A percentile compares a stretch with the other conserved stretches of the same genome.
These are phyloP conservation scores for Penicillium nordicum DNA, from an alignment of 2,329 filamentous ascomycete genomes.

Conservation along the genomic window DNA sequence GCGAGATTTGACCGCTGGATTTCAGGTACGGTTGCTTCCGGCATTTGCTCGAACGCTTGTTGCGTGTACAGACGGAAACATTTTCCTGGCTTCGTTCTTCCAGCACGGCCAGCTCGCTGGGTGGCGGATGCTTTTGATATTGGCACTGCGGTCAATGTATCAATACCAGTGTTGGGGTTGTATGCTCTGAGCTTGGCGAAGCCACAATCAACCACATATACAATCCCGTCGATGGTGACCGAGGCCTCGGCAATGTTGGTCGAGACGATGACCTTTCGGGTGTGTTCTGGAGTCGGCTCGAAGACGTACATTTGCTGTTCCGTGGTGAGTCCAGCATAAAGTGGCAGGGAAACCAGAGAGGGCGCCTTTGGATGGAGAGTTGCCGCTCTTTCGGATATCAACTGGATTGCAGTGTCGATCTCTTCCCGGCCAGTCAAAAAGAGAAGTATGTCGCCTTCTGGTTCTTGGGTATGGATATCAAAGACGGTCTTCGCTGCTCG, in stretches of 20 bases:
- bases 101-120: conserved; percentile 85
- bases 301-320: conserved; percentile 97
- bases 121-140: conserved; percentile 90
- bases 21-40: conserved; percentile 76
- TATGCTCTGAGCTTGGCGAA: conserved; percentile 88
- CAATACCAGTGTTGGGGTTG: conserved; percentile 79
- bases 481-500: conserved; percentile 78
- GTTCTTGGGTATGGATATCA: conserved; percentile 78
- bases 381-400: conserved; percentile 68
- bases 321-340: conserved; percentile 84
- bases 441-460: conserved; percentile 80
- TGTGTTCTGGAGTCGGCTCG: conserved; percentile 74
- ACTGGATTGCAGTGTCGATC: conserved; percentile 78
- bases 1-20: conserved; percentile 90
- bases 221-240: conserved; percentile 87
- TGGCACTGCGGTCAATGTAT: conserved; percentile 75
- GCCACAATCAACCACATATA: conserved; percentile 85
- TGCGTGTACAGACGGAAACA: conserved; percentile 93
- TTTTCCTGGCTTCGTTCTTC: conserved; percentile 84
- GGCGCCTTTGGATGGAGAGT: conserved; percentile 59
- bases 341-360: conserved; percentile 66
- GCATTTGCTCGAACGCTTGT: conserved; percentile 61
- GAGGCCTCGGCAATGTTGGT: conserved; percentile 97
- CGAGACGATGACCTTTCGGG: conserved; percentile 84
- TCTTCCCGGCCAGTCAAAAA: conserved; percentile 93